Percentiles rank a stretch among this genome's conserved stretches.
These are phyloP conservation scores for Trichoderma sp. DNA, from an alignment of 2,329 filamentous ascomycete species.

Conservation along the genomic window DNA sequence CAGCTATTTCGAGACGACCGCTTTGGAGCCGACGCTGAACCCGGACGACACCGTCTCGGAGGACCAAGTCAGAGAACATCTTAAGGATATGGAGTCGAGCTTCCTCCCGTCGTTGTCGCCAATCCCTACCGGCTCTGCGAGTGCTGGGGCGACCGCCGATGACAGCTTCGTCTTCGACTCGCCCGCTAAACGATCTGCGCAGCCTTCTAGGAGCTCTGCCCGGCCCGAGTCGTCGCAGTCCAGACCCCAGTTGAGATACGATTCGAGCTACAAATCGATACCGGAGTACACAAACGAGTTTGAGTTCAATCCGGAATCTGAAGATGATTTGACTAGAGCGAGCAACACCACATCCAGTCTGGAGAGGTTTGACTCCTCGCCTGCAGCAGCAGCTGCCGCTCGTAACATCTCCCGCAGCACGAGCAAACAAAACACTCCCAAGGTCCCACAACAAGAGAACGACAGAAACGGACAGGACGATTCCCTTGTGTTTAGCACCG, in stretches of 20 bases:
- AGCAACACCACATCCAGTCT: constrained; percentile 49
- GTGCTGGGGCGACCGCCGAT: constrained; percentile 45
- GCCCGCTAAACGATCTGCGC: constrained; percentile 33
- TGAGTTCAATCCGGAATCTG: constrained; percentile 20
- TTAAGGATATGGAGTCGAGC: constrained; percentile 65
- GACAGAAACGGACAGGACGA: constrained; percentile 32
- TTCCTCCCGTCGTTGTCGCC: constrained; percentile 60
- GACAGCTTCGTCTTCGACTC: constrained; percentile 61
- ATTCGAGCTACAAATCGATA: constrained; percentile 22
- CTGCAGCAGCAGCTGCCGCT: constrained; percentile 54
- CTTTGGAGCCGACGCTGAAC: constrained; percentile 35
- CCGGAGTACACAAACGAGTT: constrained; percentile 22
- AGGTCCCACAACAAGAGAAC: constrained; percentile 28
- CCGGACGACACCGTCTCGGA: constrained; percentile 52
- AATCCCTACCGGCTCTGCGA: constrained; percentile 46
- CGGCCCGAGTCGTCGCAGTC: background rate
- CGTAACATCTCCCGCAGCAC: constrained; percentile 53
- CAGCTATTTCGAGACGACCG: constrained; percentile 44
- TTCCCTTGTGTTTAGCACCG: constrained; percentile 32
- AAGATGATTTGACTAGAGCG: constrained; percentile 30
- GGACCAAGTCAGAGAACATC: constrained; percentile 53
- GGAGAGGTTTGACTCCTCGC: constrained; percentile 56
- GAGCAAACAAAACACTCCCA: constrained; percentile 1
- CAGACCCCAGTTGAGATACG: constrained; percentile 4
- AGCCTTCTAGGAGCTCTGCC: background rate